Base-by-base conservation (phyloP, 495 filamentous ascomycete species). In the Aspergillus homomorphus region DNA sequence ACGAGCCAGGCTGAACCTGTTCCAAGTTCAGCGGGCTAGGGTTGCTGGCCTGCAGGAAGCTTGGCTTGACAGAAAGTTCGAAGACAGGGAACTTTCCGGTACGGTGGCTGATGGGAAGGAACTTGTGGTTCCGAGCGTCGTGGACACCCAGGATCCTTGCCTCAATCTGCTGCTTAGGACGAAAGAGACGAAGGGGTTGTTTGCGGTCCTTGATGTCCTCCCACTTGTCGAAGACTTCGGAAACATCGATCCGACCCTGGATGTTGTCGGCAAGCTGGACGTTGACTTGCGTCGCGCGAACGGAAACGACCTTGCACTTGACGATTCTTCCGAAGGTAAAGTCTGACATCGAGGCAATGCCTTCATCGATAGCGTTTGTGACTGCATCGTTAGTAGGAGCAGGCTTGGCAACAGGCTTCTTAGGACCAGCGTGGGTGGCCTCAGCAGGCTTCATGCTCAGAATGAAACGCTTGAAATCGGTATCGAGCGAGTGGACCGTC, bases 201-300 rank as follows among this genome's bases (percentile, higher is more conserved):
- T 92, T 96, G 41, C 83, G 84, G 58, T 96, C 86, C 54, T 84
- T 79, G 66, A 98, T 91, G 30, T 91, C 86, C 28, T 94, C 89
- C 86, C 88, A 96, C 2, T 78, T 78, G 68, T 97, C 89, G 66
- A 92, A 98, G 33, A 92, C 66, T 64, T 96, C 90, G 12, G 93
- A 94, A 0, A 93, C 82, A 66, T 96, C 91, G 48, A 98, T 85
- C 20, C 94, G 89, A 20, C 93, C 94, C 69, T 93, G 90, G 38
- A 97, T 78, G 65, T 91, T 92, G 65, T 96, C 91, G 44, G 91
- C 90, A 56, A 98, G 80, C 58, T 87, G 84, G 19, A 98, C 90
- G 63, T 97, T 96, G 53, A 98, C 74, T 66, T 98, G 94, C 0
- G 92, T 96, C 28, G 84, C 85, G 70, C 94, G 96, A 60, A 96